phyloP scores from a whole-genome alignment of 73 alveolate species.

The Stentor coeruleus region DNA sequence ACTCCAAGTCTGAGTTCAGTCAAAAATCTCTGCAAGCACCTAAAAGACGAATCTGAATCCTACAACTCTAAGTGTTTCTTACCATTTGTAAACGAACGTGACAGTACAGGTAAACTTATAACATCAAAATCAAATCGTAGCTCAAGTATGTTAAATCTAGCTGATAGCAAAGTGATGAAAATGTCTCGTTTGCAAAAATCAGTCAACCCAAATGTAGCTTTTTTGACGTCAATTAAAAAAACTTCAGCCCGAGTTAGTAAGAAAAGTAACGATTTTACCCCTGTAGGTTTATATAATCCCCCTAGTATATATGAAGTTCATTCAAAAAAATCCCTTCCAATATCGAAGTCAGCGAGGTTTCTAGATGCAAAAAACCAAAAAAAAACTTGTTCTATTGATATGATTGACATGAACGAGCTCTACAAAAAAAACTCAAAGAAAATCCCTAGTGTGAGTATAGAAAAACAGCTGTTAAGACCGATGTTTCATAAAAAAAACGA shows the following conservation, averaged over 20 bases:
- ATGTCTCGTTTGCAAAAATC: too few relatives aligned
- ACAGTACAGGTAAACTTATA: conserved; percentile 2
- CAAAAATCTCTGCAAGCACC: too few relatives aligned
- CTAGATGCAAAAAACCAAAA: not conserved
- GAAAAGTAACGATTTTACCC: not conserved
- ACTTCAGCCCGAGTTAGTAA: not conserved
- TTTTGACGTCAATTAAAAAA: not conserved
- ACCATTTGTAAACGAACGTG: conserved; percentile 14
- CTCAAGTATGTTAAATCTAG: too few relatives aligned
- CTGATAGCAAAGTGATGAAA: too few relatives aligned
- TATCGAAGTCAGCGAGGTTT: not conserved
- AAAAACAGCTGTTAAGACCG: not conserved
- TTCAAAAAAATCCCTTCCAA: too few relatives aligned
- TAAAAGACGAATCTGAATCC: too few relatives aligned
- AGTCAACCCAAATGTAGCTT: conserved; percentile 13
- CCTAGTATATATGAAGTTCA: not conserved
- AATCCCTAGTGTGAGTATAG: not conserved
- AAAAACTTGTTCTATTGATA: not conserved
- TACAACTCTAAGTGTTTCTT: not conserved
- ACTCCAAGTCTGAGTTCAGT: too few relatives aligned
- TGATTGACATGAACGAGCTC: not conserved
- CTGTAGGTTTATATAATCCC: conserved; percentile 1
- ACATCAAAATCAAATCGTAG: too few relatives aligned
- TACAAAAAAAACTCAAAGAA: not conserved
- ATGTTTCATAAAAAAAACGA: not conserved